Percentiles rank a stretch among this genome's conserved stretches.
Evolutionary conservation across 1,284 basidiomycete species (phyloP).

Genomic region (Spongispora temasekensis): DNA sequence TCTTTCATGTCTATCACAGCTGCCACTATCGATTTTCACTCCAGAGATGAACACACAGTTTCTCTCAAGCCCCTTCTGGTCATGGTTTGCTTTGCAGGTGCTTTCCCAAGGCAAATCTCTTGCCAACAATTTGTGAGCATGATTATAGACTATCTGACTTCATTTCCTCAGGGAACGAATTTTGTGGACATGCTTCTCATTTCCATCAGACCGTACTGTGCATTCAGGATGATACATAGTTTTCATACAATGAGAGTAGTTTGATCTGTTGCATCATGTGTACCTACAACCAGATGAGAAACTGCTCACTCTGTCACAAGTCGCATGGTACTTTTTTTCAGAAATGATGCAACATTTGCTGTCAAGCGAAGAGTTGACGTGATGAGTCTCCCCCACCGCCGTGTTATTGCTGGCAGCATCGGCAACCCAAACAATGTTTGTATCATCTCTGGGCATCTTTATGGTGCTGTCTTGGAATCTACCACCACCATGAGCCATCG

Average conservation of each 20-base stretch:
- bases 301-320: too few species aligned
- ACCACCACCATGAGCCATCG: constrained; percentile 98
- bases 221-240: not conserved
- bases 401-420: constrained; percentile 91
- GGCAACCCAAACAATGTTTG: constrained; percentile 98
- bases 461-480: constrained; percentile 98
- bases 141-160: not conserved
- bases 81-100: not conserved
- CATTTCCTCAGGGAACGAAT: not conserved
- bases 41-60: not conserved
- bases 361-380: too few species aligned
- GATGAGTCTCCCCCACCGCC: too few species aligned
- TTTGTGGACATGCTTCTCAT: not conserved
- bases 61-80: not conserved
- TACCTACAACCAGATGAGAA: not conserved
- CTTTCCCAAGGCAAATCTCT: not conserved
- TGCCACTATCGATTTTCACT: not conserved
- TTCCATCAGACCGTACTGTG: not conserved
- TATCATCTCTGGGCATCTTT: constrained; percentile 97
- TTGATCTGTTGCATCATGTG: not conserved
- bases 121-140: not conserved
- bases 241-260: not conserved
- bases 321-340: too few species aligned
- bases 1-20: not conserved
- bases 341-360: too few species aligned